Conservation (phyloP, 768 basidiomycete species). For the Dioszegia aurantiaca region DNA sequence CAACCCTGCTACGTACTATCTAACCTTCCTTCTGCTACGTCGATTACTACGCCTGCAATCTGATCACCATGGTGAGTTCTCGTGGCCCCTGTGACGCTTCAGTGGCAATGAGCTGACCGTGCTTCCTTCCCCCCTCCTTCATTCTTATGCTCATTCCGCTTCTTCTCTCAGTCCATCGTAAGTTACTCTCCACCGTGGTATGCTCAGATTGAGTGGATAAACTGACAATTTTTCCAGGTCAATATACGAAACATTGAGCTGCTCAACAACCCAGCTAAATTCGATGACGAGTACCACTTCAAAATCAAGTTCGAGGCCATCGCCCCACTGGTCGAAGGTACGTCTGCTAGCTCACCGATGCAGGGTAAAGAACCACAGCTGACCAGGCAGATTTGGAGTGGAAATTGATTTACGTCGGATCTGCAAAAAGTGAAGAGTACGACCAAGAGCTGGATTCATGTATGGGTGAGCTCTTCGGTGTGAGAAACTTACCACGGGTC, state of each 20-base stretch:
- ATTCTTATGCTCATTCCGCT: neutral
- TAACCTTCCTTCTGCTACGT: neutral
- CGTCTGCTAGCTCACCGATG: conserved; percentile 22
- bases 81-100: neutral
- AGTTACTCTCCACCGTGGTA: conserved; percentile 12
- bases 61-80: conserved; percentile 6
- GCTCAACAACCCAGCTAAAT: conserved; percentile 87
- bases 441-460: conserved; percentile 98
- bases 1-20: neutral
- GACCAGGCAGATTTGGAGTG: conserved; percentile 79
- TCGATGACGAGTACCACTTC: conserved; percentile 85
- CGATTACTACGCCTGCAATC: too few species aligned
- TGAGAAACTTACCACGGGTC: neutral
- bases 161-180: conserved; percentile 36
- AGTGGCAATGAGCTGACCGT: neutral
- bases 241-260: conserved; percentile 59
- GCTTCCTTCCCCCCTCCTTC: conserved; percentile 7
- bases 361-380: neutral
- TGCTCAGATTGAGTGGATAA: neutral
- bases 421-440: conserved; percentile 80
- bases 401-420: conserved; percentile 95
- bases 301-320: conserved; percentile 97
- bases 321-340: conserved; percentile 82
- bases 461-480: conserved; percentile 55
- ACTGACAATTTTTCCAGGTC: conserved; percentile 38